These are phyloP conservation scores for Rostrohypoxylon terebratum DNA, from an alignment of 495 filamentous ascomycete species.

Conservation along the genomic window DNA sequence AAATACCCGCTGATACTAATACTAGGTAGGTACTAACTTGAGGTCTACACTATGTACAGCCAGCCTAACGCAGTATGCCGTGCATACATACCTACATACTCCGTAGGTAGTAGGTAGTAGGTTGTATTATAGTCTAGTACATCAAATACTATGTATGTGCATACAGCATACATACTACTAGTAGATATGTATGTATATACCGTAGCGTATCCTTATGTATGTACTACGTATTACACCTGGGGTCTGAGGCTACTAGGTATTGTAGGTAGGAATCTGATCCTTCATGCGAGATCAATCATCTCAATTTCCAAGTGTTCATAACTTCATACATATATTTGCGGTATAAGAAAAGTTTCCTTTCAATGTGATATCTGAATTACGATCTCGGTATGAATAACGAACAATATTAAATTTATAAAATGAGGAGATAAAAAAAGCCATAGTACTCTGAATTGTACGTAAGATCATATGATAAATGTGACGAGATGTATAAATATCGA, in stretches of 20 bases:
- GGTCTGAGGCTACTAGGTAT: slow-evolving; percentile 36
- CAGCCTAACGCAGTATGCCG: slow-evolving; percentile 20
- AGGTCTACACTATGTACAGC: too few relatives aligned
- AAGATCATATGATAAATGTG: not conserved
- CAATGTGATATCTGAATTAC: not conserved
- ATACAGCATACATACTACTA: not conserved
- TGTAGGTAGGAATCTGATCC: slow-evolving; percentile 40
- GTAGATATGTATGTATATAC: not conserved
- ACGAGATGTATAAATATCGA: not conserved
- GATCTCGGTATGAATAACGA: not conserved
- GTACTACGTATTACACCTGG: too few relatives aligned
- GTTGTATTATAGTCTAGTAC: too few relatives aligned
- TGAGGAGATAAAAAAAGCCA: not conserved
- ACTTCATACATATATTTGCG: not conserved
- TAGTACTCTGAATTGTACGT: not conserved
- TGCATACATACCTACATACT: not conserved
- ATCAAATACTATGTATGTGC: too few relatives aligned
- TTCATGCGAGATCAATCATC: slow-evolving; percentile 37
- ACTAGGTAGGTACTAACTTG: not conserved
- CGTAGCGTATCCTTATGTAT: too few relatives aligned
- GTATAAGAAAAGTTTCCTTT: not conserved
- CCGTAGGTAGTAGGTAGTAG: too few relatives aligned
- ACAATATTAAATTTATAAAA: not conserved
- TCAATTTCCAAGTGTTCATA: slow-evolving; percentile 12
- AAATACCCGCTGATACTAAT: slow-evolving; percentile 20